These are phyloP conservation scores for Suhomyces yuchorum DNA, from an alignment of 1,139 yeast genomes.

Conservation along the genomic window DNA sequence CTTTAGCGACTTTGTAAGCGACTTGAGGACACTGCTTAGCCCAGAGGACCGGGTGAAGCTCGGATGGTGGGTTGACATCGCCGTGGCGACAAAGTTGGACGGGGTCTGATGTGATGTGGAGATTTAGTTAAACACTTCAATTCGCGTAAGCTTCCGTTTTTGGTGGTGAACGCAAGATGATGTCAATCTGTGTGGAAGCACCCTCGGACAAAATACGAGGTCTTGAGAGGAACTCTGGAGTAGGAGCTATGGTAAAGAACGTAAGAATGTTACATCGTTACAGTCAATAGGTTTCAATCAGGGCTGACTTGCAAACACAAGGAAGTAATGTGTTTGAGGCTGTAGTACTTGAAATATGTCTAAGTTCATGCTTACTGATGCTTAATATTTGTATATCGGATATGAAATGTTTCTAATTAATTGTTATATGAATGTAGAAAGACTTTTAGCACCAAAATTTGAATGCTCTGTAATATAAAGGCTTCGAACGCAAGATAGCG, in stretches of 20 bases:
- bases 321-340: not conserved
- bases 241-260: too few species aligned
- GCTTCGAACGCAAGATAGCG: constrained; percentile 52
- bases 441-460: constrained; percentile 54
- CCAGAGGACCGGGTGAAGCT: constrained; percentile 38
- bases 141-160: not conserved
- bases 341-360: too few species aligned
- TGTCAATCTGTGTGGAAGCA: not conserved
- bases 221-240: too few species aligned
- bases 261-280: too few species aligned
- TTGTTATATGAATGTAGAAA: not conserved
- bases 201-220: not conserved
- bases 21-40: constrained; percentile 53
- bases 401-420: not conserved
- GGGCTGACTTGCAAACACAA: too few species aligned
- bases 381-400: too few species aligned
- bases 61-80: constrained; percentile 42
- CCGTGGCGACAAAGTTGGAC: not conserved
- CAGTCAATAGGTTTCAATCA: too few species aligned
- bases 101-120: not conserved
- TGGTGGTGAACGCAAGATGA: not conserved
- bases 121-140: not conserved
- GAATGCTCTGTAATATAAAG: constrained; percentile 54
- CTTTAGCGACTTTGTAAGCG: constrained; percentile 56
- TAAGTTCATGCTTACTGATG: too few species aligned